Conservation (phyloP, 441 rosid species). For the Syzygium malaccense region DNA sequence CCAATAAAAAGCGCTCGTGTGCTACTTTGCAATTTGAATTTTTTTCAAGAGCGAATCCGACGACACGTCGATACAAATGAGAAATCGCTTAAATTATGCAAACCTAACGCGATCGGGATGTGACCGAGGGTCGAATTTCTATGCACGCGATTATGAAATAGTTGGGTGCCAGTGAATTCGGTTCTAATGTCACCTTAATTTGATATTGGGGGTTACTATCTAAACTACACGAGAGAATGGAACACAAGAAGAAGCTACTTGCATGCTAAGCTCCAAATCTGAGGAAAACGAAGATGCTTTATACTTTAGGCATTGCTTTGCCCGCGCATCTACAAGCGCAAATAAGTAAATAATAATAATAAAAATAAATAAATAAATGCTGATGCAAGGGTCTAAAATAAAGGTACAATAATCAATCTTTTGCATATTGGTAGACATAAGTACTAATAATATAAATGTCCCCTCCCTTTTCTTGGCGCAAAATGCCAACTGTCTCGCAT, state of each 20-base stretch:
- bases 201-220: background rate
- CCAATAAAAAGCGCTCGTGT: background rate
- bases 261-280: background rate
- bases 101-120: background rate
- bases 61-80: accelerated
- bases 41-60: background rate
- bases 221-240: background rate
- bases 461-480: no score
- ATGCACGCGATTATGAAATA: background rate
- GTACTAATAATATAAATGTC: no score
- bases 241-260: background rate
- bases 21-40: background rate
- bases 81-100: background rate
- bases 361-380: background rate
- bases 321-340: background rate
- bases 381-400: background rate
- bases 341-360: no score
- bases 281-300: background rate
- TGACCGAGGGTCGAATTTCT: background rate
- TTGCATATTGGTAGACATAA: background rate
- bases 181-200: background rate
- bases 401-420: background rate
- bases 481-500: no score
- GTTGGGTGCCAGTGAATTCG: background rate
- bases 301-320: background rate